phyloP scores from a whole-genome alignment of 371 early-diverging fungal genomes.

The Mortierella sp. region DNA sequence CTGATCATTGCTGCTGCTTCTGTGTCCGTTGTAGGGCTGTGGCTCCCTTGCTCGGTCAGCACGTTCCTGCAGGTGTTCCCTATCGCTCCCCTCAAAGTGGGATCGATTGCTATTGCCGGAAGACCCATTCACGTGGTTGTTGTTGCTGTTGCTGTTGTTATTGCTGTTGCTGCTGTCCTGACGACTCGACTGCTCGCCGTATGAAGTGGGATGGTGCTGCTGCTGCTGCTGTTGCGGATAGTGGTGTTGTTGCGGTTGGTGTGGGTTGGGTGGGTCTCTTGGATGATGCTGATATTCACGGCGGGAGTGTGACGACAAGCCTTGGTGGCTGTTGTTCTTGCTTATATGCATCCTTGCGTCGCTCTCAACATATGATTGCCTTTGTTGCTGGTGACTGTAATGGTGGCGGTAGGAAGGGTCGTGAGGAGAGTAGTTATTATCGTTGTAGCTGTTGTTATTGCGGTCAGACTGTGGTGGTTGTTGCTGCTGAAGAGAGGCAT shows the following conservation, averaged over 20 bases:
- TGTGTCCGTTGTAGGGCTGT: neutral
- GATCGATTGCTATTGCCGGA: slow-evolving; percentile 2
- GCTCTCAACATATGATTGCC: neutral
- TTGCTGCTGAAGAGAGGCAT: neutral
- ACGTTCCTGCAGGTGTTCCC: neutral
- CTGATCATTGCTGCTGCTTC: neutral
- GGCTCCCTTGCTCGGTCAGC: neutral
- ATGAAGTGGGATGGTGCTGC: slow-evolving; percentile 15
- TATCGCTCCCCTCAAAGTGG: neutral
- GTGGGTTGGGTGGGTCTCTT: neutral
- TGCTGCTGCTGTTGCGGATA: slow-evolving; percentile 15
- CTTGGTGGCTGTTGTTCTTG: neutral
- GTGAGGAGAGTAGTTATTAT: neutral
- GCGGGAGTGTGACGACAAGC: neutral
- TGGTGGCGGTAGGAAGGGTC: slow-evolving; percentile 4
- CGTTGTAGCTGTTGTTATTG: neutral
- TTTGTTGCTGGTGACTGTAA: slow-evolving; percentile 17
- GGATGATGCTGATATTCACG: neutral
- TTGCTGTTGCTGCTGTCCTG: neutral
- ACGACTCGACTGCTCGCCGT: slow-evolving; percentile 10
- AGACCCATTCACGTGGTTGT: slow-evolving; percentile 13
- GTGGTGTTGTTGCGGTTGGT: neutral
- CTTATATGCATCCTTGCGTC: neutral
- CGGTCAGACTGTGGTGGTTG: neutral
- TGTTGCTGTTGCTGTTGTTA: slow-evolving; percentile 1